A percentile compares a stretch with the other conserved stretches of the same genome.
Conservation (phyloP, 345 rosid genomes). For the Moricandia arvensis region DNA sequence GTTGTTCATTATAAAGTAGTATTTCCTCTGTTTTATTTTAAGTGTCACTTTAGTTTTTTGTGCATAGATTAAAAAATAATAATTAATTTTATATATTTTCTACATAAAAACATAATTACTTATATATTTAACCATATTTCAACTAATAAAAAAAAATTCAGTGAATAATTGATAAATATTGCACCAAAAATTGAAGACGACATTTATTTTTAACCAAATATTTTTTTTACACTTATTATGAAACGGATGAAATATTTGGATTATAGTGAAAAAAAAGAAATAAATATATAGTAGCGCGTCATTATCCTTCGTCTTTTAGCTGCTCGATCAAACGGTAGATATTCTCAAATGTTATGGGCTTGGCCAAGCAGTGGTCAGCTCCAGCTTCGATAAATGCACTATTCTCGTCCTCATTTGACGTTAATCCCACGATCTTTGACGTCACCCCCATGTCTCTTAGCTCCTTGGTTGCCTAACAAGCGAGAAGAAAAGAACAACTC, state of each 20-base stretch:
- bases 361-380: neutral
- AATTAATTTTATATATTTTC: no score
- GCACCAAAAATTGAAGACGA: no score
- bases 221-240: no score
- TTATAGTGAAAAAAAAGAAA: neutral
- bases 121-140: no score
- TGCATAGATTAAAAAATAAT: no score
- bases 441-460: neutral
- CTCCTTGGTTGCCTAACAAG: neutral
- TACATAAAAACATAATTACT: no score
- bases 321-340: neutral
- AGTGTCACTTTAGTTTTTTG: no score
- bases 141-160: no score
- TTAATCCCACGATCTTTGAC: conserved; percentile 4
- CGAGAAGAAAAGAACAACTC: neutral
- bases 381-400: neutral
- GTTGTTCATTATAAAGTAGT: neutral
- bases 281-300: neutral
- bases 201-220: no score
- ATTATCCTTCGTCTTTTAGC: neutral
- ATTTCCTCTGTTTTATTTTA: neutral
- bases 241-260: no score
- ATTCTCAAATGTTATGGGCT: neutral
- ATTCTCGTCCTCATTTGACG: conserved; percentile 6
- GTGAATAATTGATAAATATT: no score